phyloP scores from a whole-genome alignment of 106 monocot genomes.

The Dendrobium chrysotoxum region DNA sequence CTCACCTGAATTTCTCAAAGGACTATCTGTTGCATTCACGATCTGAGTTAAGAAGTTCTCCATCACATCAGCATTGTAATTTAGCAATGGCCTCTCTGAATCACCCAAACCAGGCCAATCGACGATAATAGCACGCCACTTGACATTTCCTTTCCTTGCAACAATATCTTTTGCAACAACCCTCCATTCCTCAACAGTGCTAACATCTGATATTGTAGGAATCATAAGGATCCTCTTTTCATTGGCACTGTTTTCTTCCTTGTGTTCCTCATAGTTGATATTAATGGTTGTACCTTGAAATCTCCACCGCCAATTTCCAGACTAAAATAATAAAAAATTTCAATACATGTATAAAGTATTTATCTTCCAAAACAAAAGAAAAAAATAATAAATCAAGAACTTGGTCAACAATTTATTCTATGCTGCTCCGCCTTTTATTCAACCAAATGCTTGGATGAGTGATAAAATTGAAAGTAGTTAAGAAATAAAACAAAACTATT shows the following conservation, averaged over 20 bases:
- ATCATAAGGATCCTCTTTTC: constrained; percentile 75
- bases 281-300: constrained; percentile 49
- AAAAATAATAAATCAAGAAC: not conserved
- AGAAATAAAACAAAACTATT: not conserved
- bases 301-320: constrained; percentile 79
- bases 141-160: constrained; percentile 31
- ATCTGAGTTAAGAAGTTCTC: constrained; percentile 75
- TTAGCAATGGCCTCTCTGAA: constrained; percentile 75
- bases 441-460: not conserved
- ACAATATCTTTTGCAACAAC: constrained; percentile 82
- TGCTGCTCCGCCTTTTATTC: not conserved
- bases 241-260: constrained; percentile 23
- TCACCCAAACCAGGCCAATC: constrained; percentile 98
- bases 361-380: not conserved
- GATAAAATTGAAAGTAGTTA: not conserved
- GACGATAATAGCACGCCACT: constrained; percentile 73
- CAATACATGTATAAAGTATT: not conserved
- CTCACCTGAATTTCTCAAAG: constrained; percentile 55
- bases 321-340: constrained; percentile 25
- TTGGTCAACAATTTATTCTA: not conserved
- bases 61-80: constrained; percentile 95
- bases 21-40: constrained; percentile 55
- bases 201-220: constrained; percentile 96
- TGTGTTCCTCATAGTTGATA: constrained; percentile 77
- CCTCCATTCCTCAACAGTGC: constrained; percentile 96